Percentiles rank a stretch among this genome's conserved stretches.
phyloP scores from a whole-genome alignment of 1,139 yeast genomes.

The Pichia kudriavzevii region DNA sequence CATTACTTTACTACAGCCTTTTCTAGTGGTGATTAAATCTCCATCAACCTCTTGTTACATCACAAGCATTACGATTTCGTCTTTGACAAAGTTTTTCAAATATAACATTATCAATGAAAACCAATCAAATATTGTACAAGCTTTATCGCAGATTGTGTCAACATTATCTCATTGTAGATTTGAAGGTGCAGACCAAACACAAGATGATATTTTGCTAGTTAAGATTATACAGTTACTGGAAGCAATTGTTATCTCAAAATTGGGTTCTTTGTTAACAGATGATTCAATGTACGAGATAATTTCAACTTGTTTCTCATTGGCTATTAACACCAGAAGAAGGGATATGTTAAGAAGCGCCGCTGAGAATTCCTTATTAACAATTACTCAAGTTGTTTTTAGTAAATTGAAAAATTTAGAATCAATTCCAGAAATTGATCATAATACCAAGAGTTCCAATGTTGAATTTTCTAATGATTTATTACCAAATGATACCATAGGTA shows the following conservation, averaged over 20 bases:
- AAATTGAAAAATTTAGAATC: constrained; percentile 48
- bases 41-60: constrained; percentile 81
- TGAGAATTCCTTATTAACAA: constrained; percentile 70
- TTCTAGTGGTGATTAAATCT: constrained; percentile 76
- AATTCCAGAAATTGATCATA: constrained; percentile 26
- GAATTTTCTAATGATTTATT: constrained; percentile 24
- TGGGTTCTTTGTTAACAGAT: constrained; percentile 62
- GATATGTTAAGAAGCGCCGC: constrained; percentile 87
- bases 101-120: constrained; percentile 45
- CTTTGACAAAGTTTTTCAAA: constrained; percentile 61
- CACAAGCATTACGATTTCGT: constrained; percentile 72
- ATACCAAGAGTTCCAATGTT: constrained; percentile 22
- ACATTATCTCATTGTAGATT: constrained; percentile 91
- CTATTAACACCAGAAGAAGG: constrained; percentile 87
- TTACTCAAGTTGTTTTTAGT: constrained; percentile 62
- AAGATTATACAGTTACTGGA: constrained; percentile 76
- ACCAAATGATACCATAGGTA: constrained; percentile 29
- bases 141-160: constrained; percentile 56
- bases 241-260: constrained; percentile 53
- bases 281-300: constrained; percentile 83
- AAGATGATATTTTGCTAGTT: constrained; percentile 85
- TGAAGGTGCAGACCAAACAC: constrained; percentile 89
- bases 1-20: constrained; percentile 75
- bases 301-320: constrained; percentile 85
- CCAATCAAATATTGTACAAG: constrained; percentile 43